Evolutionary conservation across 257 asterid genomes (phyloP).

Genomic region (Salvia rosmarinus): DNA sequence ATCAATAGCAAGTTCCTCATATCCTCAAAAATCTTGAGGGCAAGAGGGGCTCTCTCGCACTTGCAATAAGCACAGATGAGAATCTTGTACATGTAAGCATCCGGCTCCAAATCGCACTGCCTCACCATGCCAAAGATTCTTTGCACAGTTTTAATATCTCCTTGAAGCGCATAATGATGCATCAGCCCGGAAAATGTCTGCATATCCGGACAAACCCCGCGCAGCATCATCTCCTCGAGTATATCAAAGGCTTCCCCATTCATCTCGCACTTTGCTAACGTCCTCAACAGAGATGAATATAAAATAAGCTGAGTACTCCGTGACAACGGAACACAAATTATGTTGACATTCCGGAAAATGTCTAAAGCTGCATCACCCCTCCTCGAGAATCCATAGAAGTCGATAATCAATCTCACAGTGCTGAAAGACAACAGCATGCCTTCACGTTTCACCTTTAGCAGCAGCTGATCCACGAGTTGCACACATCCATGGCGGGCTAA

Average conservation of each 20-base stretch:
- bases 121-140: conserved; percentile 78
- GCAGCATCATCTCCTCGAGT: conserved; percentile 84
- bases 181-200: conserved; percentile 86
- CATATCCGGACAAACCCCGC: conserved; percentile 61
- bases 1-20: conserved; percentile 61
- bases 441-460: conserved; percentile 66
- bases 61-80: conserved; percentile 85
- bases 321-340: conserved; percentile 64
- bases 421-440: conserved; percentile 68
- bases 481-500: conserved; percentile 71
- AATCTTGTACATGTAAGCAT: conserved; percentile 82
- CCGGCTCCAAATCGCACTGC: conserved; percentile 79
- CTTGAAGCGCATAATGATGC: conserved; percentile 85
- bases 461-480: conserved; percentile 69
- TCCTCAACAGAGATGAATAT: conserved; percentile 78
- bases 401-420: conserved; percentile 71
- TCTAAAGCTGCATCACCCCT: conserved; percentile 69
- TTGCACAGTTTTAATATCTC: conserved; percentile 81
- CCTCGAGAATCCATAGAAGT: conserved; percentile 74
- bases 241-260: conserved; percentile 52
- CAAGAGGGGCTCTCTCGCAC: conserved; percentile 83
- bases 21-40: conserved; percentile 78
- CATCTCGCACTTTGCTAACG: conserved; percentile 81
- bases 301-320: conserved; percentile 52
- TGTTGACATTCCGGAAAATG: conserved; percentile 54